Evolutionary conservation across 176 grass and related monocot species (phyloP).

Genomic region (Elymus sibiricus): DNA sequence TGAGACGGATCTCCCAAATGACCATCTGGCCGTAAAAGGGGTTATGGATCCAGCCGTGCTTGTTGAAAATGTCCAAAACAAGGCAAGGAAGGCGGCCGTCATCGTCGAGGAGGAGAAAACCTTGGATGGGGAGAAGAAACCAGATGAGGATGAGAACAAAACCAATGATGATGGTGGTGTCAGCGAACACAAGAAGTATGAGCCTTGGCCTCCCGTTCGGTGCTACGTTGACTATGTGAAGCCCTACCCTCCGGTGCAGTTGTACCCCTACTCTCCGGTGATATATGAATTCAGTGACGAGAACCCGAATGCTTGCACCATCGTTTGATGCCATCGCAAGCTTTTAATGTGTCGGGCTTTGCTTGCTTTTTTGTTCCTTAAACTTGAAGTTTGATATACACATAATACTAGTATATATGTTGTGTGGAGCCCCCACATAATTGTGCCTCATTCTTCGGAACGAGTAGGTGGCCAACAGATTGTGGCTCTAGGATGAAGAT

Average conservation of each 20-base stretch:
- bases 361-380: neutral
- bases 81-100: slow-evolving; percentile 43
- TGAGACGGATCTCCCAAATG: slow-evolving; percentile 37
- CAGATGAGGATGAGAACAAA: slow-evolving; percentile 28
- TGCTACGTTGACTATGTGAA: slow-evolving; percentile 35
- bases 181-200: slow-evolving; percentile 34
- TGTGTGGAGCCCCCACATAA: too few relatives aligned
- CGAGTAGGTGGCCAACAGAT: too few relatives aligned
- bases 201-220: slow-evolving; percentile 30
- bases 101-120: slow-evolving; percentile 43
- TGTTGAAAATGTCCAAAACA: slow-evolving; percentile 41
- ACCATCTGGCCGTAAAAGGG: slow-evolving; percentile 56
- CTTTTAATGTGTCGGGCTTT: too few relatives aligned
- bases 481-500: too few relatives aligned
- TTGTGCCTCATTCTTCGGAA: too few relatives aligned
- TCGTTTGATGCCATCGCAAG: slow-evolving; percentile 15
- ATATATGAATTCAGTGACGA: slow-evolving; percentile 50
- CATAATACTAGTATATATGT: neutral
- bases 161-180: neutral
- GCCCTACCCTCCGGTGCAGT: slow-evolving; percentile 11
- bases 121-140: slow-evolving; percentile 45
- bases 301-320: slow-evolving; percentile 56
- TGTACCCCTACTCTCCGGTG: too few relatives aligned
- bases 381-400: neutral
- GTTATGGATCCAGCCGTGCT: slow-evolving; percentile 42